A percentile compares a stretch with the other conserved stretches of the same genome.
Evolutionary conservation across 805 yeast species (phyloP).

Genomic region (Ogataea sp.): DNA sequence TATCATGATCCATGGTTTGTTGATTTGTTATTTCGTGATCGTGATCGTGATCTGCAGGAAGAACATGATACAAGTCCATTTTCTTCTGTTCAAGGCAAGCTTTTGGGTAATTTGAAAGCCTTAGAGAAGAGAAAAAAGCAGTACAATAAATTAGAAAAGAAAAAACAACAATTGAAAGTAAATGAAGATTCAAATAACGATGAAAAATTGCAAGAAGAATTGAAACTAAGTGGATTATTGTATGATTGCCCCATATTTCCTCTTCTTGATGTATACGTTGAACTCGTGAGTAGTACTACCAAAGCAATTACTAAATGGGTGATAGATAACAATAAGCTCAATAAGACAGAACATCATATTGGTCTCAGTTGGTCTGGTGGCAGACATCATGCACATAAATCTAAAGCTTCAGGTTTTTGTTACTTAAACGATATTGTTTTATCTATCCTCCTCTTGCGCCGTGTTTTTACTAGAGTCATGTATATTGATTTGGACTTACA

Average conservation of each 20-base stretch:
- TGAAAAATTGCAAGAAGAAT: slow-evolving; percentile 11
- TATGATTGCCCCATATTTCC: slow-evolving; percentile 65
- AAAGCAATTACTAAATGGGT: slow-evolving; percentile 37
- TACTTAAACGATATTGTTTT: slow-evolving; percentile 64
- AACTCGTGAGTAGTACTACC: slow-evolving; percentile 48
- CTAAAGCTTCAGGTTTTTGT: slow-evolving; percentile 61
- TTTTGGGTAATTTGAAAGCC: slow-evolving; percentile 3
- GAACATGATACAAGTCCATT: slow-evolving; percentile 12
- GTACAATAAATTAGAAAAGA: slow-evolving; percentile 1
- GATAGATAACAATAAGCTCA: slow-evolving; percentile 3
- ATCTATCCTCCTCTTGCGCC: slow-evolving; percentile 43
- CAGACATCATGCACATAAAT: slow-evolving; percentile 55
- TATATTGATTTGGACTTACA: slow-evolving; percentile 71
- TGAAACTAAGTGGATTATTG: slow-evolving; percentile 37
- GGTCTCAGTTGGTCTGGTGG: slow-evolving; percentile 78
- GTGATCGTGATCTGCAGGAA: slow-evolving; percentile 7
- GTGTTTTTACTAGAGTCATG: slow-evolving; percentile 34
- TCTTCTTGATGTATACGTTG: slow-evolving; percentile 39
- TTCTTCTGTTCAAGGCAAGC: slow-evolving; percentile 5
- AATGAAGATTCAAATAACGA: slow-evolving; percentile 2
- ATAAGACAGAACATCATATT: slow-evolving; percentile 18
- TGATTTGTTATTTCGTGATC: slow-evolving; percentile 25
- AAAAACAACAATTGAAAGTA: not conserved
- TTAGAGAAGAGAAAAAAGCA: slow-evolving; percentile 1
- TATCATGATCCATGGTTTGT: slow-evolving; percentile 45